Base-by-base conservation (phyloP, 2,329 filamentous ascomycete species). In the Lachnum nothofagi region DNA sequence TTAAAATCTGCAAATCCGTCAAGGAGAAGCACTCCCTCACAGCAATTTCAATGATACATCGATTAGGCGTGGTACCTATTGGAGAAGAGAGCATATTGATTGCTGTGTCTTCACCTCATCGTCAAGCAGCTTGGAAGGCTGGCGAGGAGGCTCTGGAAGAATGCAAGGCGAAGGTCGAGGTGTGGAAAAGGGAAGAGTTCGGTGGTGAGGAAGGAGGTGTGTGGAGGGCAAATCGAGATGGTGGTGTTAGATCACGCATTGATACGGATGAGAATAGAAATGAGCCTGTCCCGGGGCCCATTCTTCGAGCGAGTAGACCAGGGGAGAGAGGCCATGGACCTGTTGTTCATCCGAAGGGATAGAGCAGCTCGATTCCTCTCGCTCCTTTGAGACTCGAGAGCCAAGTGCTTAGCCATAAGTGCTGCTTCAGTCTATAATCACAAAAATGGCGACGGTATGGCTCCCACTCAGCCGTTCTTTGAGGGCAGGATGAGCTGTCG, bases 151-250 rank as follows among this genome's bases (percentile, higher is more conserved):
- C 90, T 27, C 71, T 97, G 50, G 91, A 97, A 71, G 73, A 80
- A 65, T 89, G 88, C 63, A 98, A 97, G 72, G 80, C 79, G 47
- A 82, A 77, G 57, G 88, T 88, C n/a, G 93, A 98, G 72, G 84
- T 98, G 35, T 96, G 91, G 91, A 96, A 96, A 71, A 74, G 82
- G 56, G 91, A 97, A 71, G 86, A 89, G 66, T 96, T 96, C 73
- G 81, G 78, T 39, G 85, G 79, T 1, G 85, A 82, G 19, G 84
- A 86, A 55, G 87, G 83, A 14, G 75, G 78, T 5, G 78, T 93
- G 38, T 96, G 91, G 91, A 83, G 89, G 69, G 88, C 87, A 52
- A 96, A 96, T 70, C 72, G 84, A 56, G 90, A 95, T 68, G 86
- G 86, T 8, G 72, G 74, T 35, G 42, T 46, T 38, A 60, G 61